These are phyloP conservation scores for Paramecium primaurelia DNA, from an alignment of 73 alveolate genomes.

Conservation along the genomic window DNA sequence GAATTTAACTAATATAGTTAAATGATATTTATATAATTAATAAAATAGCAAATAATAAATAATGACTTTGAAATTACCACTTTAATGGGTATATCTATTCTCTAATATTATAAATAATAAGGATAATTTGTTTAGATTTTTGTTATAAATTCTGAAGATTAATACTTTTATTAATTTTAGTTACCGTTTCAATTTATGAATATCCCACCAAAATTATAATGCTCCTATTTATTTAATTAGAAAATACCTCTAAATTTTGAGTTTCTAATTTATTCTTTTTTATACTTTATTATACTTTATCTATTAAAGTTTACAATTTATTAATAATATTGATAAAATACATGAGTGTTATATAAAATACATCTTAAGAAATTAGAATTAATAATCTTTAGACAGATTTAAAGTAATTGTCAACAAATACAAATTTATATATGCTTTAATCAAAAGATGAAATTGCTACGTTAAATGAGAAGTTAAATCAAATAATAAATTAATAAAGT, in stretches of 20 bases:
- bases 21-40: no score
- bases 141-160: neutral
- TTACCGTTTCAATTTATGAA: neutral
- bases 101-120: no score
- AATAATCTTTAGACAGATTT: neutral
- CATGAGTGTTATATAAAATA: neutral
- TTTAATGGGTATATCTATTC: no score
- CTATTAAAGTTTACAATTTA: neutral
- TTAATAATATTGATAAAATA: neutral
- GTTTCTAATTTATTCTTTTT: neutral
- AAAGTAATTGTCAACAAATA: neutral
- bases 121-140: neutral
- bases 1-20: no score
- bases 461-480: neutral
- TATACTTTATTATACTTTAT: neutral
- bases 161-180: neutral
- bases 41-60: no score
- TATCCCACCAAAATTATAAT: neutral
- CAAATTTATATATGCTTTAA: neutral
- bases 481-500: neutral
- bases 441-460: neutral
- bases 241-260: neutral
- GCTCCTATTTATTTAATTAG: neutral
- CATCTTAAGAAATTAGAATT: neutral
- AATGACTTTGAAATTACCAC: neutral